phyloP scores from a whole-genome alignment of 2,329 filamentous ascomycete species.

The Paradendryphiella salina region DNA sequence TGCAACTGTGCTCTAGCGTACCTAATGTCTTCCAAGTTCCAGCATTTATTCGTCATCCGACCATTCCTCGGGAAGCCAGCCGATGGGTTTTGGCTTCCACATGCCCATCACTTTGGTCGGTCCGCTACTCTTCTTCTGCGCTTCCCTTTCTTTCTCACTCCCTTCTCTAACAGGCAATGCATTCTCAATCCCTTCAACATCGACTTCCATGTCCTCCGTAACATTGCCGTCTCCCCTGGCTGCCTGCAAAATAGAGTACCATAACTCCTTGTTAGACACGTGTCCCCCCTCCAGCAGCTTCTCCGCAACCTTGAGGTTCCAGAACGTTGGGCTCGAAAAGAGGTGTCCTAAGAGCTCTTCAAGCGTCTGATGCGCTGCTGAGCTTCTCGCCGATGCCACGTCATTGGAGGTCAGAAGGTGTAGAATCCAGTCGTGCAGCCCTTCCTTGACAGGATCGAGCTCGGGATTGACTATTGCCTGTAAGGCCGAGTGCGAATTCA shows the following conservation, averaged over 20 bases:
- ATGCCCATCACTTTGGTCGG: conserved; percentile 39
- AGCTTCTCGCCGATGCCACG: conserved; percentile 40
- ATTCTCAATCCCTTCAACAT: conserved; percentile 5
- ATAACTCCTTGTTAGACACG: conserved; percentile 14
- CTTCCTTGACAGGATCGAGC: conserved; percentile 47
- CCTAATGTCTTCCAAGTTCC: too few species aligned
- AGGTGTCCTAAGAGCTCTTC: conserved; percentile 29
- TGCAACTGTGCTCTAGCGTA: too few species aligned
- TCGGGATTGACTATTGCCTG: conserved; percentile 11
- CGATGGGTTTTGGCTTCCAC: conserved; percentile 41
- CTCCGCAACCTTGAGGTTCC: conserved; percentile 45
- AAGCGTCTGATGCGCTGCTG: not conserved
- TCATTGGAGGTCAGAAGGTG: conserved; percentile 51
- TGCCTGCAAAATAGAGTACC: conserved; percentile 40
- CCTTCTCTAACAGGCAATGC: conserved; percentile 1
- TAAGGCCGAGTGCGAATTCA: conserved; percentile 28
- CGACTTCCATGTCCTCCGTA: conserved; percentile 11
- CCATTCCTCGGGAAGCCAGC: conserved; percentile 32
- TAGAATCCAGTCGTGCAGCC: conserved; percentile 54
- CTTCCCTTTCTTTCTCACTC: not conserved
- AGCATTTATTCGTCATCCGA: conserved; percentile 28
- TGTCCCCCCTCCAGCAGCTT: conserved; percentile 34
- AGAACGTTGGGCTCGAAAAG: conserved; percentile 44
- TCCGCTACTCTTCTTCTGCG: conserved; percentile 22
- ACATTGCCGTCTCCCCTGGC: conserved; percentile 16